phyloP scores from a whole-genome alignment of 2,329 filamentous ascomycete species.

The Emergomyces africanus region DNA sequence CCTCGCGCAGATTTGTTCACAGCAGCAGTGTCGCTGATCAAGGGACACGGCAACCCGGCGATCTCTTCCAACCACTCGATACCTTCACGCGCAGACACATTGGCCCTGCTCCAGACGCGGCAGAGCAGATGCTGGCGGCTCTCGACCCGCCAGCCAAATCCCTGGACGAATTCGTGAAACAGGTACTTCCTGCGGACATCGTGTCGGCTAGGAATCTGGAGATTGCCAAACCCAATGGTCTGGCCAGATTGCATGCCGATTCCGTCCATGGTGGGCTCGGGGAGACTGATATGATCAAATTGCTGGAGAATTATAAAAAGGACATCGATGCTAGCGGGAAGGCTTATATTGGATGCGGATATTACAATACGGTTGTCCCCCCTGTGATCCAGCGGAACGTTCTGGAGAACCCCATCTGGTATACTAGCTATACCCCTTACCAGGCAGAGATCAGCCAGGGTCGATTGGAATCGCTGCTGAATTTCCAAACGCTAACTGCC shows the following conservation, averaged over 20 bases:
- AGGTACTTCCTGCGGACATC: constrained; percentile 73
- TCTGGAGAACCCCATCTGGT: constrained; percentile 88
- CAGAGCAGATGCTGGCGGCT: constrained; percentile 64
- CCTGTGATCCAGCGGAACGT: constrained; percentile 88
- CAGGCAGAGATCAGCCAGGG: constrained; percentile 97
- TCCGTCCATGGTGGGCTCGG: constrained; percentile 34
- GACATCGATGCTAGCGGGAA: constrained; percentile 50
- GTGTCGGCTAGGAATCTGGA: constrained; percentile 52
- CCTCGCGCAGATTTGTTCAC: constrained; percentile 46
- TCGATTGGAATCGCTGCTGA: constrained; percentile 77
- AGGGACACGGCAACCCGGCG: constrained; percentile 32
- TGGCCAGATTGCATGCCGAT: constrained; percentile 29
- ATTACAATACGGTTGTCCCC: constrained; percentile 75
- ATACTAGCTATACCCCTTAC: constrained; percentile 95
- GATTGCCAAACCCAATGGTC: constrained; percentile 37
- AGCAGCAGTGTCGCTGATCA: constrained; percentile 88
- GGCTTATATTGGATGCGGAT: constrained; percentile 72
- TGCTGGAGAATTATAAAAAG: constrained; percentile 29
- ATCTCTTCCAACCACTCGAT: constrained; percentile 37
- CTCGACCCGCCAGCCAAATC: constrained; percentile 61
- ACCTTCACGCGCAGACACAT: constrained; percentile 75
- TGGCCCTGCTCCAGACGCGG: constrained; percentile 59
- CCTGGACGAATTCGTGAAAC: constrained; percentile 69
- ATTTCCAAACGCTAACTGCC: constrained; percentile 87
- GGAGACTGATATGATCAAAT: constrained; percentile 31